Percentiles rank a stretch among this genome's conserved stretches.
Evolutionary conservation across 2,329 filamentous ascomycete species (phyloP).

Genomic region (Scytalidium lignicola): DNA sequence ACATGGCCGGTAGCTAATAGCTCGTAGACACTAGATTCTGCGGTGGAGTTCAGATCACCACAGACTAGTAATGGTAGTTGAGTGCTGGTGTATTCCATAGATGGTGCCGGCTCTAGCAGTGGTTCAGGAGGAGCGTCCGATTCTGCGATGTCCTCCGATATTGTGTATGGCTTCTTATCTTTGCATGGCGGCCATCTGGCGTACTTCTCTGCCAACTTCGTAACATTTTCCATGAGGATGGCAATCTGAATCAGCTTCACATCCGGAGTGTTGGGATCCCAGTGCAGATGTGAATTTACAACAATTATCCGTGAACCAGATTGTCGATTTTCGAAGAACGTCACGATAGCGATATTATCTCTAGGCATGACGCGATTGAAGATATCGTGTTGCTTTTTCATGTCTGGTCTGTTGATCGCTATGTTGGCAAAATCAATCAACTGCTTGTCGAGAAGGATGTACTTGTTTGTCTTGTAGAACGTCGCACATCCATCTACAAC

Average conservation of each 20-base stretch:
- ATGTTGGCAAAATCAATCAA: constrained; percentile 87
- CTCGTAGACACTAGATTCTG: constrained; percentile 85
- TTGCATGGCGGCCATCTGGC: constrained; percentile 72
- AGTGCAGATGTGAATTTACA: constrained; percentile 90
- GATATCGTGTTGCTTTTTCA: constrained; percentile 95
- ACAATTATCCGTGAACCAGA: constrained; percentile 91
- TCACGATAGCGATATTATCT: constrained; percentile 90
- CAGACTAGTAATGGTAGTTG: constrained; percentile 89
- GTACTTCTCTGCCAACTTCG: constrained; percentile 81
- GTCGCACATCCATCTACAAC: constrained; percentile 94
- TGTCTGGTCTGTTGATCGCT: constrained; percentile 90
- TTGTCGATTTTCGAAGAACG: constrained; percentile 85
- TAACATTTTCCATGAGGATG: constrained; percentile 88
- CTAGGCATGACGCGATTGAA: constrained; percentile 98
- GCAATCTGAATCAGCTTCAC: constrained; percentile 96
- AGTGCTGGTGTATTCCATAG: constrained; percentile 78
- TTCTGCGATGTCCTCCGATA: constrained; percentile 37
- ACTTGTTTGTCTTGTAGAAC: constrained; percentile 95
- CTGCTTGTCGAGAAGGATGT: constrained; percentile 88
- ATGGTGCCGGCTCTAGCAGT: constrained; percentile 66
- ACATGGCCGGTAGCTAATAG: constrained; percentile 78
- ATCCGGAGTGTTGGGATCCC: constrained; percentile 86
- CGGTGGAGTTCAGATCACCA: constrained; percentile 91
- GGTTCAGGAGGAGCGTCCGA: constrained; percentile 46
- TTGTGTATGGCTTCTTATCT: constrained; percentile 56